Base-by-base conservation (phyloP, 2,329 filamentous ascomycete genomes). In the Phialocephala subalpina region DNA sequence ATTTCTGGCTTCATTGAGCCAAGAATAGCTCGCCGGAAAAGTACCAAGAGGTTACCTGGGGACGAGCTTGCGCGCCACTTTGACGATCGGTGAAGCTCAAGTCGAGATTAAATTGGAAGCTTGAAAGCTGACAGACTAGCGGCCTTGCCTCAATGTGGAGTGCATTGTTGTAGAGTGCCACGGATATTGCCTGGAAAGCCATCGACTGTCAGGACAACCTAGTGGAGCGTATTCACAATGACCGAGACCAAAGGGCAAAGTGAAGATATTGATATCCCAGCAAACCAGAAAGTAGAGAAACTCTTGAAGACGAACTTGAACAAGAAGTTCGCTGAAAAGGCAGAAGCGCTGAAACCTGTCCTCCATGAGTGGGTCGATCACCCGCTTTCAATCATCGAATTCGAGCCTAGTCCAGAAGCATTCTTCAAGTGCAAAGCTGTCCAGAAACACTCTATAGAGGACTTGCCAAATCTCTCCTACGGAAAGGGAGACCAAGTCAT, bases 401-500 rank as follows among this genome's bases (percentile, higher is more conserved):
- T 76, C 55, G 66, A 72, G 33, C 45, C 66, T 4, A 70, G 72
- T 29, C 29, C 52, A 16, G 55, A 53, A 18, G 42, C 56, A 6
- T 76, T 74, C 65, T 76, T 75, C 49, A 59, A 63, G 22, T 66
- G 58, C 47, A 70, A 55, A 59, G 65, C 72, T 14, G 53, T 73
- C 7, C 65, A 58, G 14, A 61, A 55, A 12, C 57, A 62, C n/a
- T 65, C 67, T 2, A 66, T 69, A 27, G 36, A 65, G 29, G 49
- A 65, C 22, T 22, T 68, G 8, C 72, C 12, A 35, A 67, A 8
- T 42, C 61, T 52, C 56, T 66, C 61, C 14, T 73, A 55, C 71
- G 76, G 75, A 65, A 73, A 27, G 74, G 73, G 59, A 63, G 73
- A 75, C 22, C 69, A 76, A 20, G 72, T 78, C 56, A 73, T 78